Conservation (phyloP, 2,329 filamentous ascomycete genomes). For the Ramularia collo-cygni region DNA sequence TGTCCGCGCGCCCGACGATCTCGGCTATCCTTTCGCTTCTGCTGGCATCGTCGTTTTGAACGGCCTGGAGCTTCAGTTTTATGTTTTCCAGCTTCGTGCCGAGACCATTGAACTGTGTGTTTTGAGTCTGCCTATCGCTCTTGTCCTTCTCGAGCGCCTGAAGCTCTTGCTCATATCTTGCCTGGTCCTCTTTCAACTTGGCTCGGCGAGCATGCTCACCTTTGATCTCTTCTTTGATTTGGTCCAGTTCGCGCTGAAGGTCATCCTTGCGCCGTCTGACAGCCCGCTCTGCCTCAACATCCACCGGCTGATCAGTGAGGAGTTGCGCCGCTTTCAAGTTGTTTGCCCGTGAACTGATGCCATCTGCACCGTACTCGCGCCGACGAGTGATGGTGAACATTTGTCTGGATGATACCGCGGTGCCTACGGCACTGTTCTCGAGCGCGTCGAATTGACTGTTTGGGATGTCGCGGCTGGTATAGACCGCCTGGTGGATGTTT, state of each 20-base stretch:
- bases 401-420: constrained; percentile 63
- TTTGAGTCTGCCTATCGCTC: constrained; percentile 51
- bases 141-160: constrained; percentile 15
- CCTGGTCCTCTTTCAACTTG: constrained; percentile 16
- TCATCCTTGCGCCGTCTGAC: constrained; percentile 48
- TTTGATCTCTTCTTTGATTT: constrained; percentile 33
- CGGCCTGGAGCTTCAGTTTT: constrained; percentile 40
- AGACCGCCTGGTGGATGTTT: constrained; percentile 60
- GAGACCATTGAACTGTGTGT: constrained; percentile 58
- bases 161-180: constrained; percentile 39
- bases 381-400: constrained; percentile 62
- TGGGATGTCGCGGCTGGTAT: constrained; percentile 56
- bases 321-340: constrained; percentile 54
- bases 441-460: constrained; percentile 64
- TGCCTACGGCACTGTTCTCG: constrained; percentile 46
- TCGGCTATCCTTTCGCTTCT: constrained; percentile 44
- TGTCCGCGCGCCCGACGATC: constrained; percentile 38
- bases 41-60: constrained; percentile 35
- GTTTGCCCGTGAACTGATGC: constrained; percentile 61
- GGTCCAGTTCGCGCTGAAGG: constrained; percentile 34
- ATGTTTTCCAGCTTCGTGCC: constrained; percentile 62
- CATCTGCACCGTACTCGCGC: constrained; percentile 70
- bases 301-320: constrained; percentile 74
- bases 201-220: constrained; percentile 17
- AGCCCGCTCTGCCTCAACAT: constrained; percentile 56